Conservation (phyloP, 768 basidiomycete species). For the Pleurotus platypus region DNA sequence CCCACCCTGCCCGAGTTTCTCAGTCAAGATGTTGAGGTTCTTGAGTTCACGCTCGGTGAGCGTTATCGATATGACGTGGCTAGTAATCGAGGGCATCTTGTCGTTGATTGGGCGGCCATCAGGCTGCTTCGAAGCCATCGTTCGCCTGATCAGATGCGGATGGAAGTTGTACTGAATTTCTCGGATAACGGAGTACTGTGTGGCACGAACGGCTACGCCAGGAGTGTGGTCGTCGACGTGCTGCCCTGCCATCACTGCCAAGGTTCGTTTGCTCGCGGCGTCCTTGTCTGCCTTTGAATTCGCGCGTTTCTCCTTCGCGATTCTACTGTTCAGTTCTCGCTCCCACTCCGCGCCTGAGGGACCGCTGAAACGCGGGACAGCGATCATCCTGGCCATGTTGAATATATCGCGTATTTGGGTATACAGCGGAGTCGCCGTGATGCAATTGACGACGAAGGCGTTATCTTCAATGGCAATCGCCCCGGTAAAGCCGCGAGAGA, state of each 20-base stretch:
- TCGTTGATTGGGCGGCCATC: slow-evolving; percentile 3
- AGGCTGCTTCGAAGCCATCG: neutral
- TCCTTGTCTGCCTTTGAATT: slow-evolving; percentile 38
- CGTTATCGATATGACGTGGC: neutral
- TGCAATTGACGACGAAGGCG: slow-evolving; percentile 21
- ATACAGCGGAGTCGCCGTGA: too few species aligned
- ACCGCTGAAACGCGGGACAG: too few species aligned
- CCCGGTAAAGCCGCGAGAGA: too few species aligned
- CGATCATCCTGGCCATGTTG: too few species aligned
- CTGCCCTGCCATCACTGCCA: slow-evolving; percentile 89
- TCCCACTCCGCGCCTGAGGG: too few species aligned
- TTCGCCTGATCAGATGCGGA: slow-evolving; percentile 1
- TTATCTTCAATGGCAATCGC: slow-evolving; percentile 30
- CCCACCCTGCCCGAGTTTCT: neutral
- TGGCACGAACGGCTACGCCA: too few species aligned
- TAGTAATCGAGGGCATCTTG: neutral
- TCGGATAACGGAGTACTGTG: neutral
- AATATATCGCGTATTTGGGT: too few species aligned
- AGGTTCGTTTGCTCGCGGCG: slow-evolving; percentile 92
- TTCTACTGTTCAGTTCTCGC: too few species aligned
- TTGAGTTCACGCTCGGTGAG: slow-evolving; percentile 1
- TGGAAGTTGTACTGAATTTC: neutral
- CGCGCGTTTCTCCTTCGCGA: too few species aligned
- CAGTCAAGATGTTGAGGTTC: neutral
- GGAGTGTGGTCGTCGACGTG: slow-evolving; percentile 49